A percentile compares a stretch with the other conserved stretches of the same genome.
These are phyloP conservation scores for Spinacia oleracea DNA, from an alignment of 179 eudicot genomes.

Conservation along the genomic window DNA sequence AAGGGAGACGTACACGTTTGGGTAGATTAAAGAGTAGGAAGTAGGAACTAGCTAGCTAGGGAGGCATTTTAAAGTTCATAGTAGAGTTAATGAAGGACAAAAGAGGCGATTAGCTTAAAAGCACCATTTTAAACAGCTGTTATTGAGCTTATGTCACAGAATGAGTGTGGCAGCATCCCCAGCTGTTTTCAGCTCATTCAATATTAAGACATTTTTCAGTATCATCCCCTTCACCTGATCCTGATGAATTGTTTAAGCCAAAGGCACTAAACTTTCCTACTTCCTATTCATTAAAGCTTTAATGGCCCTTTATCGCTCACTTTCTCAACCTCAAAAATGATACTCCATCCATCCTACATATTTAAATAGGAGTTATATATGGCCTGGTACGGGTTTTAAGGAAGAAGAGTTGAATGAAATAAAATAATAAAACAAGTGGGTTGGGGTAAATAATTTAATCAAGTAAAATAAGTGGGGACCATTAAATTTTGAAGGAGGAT, in stretches of 20 bases:
- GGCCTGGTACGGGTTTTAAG: too few relatives aligned
- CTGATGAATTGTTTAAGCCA: slow-evolving; percentile 6
- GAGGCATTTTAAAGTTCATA: too few relatives aligned
- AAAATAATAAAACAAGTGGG: too few relatives aligned
- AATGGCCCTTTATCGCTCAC: not conserved
- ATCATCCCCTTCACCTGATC: slow-evolving; percentile 15
- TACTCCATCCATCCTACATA: too few relatives aligned
- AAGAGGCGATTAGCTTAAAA: not conserved
- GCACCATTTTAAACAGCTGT: slow-evolving; percentile 15
- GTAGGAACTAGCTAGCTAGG: not conserved
- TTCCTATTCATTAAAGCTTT: not conserved
- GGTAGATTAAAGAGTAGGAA: not conserved
- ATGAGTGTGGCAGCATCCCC: slow-evolving; percentile 7
- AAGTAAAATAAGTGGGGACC: too few relatives aligned
- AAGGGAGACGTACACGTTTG: slow-evolving; percentile 4
- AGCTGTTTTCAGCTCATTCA: slow-evolving; percentile 14
- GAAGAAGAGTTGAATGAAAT: too few relatives aligned
- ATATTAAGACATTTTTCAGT: not conserved
- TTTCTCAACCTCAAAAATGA: not conserved
- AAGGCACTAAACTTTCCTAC: not conserved
- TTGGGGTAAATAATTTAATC: too few relatives aligned
- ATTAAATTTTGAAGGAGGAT: too few relatives aligned
- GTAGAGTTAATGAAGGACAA: not conserved
- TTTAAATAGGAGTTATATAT: too few relatives aligned
- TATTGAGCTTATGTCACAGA: not conserved